A percentile compares a stretch with the other conserved stretches of the same genome.
Conservation (phyloP, 1,139 yeast genomes). For the Geotrichum australiense region DNA sequence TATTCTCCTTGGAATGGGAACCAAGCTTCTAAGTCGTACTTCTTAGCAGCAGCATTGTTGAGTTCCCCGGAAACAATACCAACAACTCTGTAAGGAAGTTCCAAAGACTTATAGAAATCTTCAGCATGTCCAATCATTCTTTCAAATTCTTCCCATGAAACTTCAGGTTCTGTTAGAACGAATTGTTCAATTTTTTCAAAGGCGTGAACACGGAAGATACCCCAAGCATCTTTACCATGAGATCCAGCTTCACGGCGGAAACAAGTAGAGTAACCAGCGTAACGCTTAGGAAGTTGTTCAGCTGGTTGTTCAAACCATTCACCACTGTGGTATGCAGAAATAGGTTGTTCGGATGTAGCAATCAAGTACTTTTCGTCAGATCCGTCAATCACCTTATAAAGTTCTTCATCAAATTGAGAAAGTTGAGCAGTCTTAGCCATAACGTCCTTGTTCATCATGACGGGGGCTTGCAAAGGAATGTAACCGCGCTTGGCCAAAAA, state of each 20-base stretch:
- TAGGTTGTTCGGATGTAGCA: slow-evolving; percentile 99
- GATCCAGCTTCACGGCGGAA: slow-evolving; percentile 99
- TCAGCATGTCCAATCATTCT: slow-evolving; percentile 88
- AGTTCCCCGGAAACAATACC: slow-evolving; percentile 98
- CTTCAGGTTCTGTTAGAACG: slow-evolving; percentile 92
- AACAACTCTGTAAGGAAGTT: slow-evolving; percentile 93
- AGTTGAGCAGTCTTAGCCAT: slow-evolving; percentile 99
- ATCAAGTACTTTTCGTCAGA: slow-evolving; percentile 94
- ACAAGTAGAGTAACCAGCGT: slow-evolving; percentile 97
- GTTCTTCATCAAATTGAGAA: slow-evolving; percentile 95
- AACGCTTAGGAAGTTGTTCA: slow-evolving; percentile 87
- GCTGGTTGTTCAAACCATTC: slow-evolving; percentile 99
- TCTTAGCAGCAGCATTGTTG: slow-evolving; percentile 98
- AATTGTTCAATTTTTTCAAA: slow-evolving; percentile 96
- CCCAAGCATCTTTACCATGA: slow-evolving; percentile 99
- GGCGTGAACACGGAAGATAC: slow-evolving; percentile 97
- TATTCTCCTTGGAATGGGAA: slow-evolving; percentile 99
- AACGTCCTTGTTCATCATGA: slow-evolving; percentile 98
- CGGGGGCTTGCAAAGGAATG: slow-evolving; percentile 95
- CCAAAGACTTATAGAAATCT: slow-evolving; percentile 86
- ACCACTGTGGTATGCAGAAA: slow-evolving; percentile 93
- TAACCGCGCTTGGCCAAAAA: slow-evolving; percentile 77
- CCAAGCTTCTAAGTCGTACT: slow-evolving; percentile 99
- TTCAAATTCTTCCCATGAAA: slow-evolving; percentile 96
- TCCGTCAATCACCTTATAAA: slow-evolving; percentile 94